Evolutionary conservation across 192 early-diverging fungal genomes (phyloP).

Genomic region (Spinellus fusiger): DNA sequence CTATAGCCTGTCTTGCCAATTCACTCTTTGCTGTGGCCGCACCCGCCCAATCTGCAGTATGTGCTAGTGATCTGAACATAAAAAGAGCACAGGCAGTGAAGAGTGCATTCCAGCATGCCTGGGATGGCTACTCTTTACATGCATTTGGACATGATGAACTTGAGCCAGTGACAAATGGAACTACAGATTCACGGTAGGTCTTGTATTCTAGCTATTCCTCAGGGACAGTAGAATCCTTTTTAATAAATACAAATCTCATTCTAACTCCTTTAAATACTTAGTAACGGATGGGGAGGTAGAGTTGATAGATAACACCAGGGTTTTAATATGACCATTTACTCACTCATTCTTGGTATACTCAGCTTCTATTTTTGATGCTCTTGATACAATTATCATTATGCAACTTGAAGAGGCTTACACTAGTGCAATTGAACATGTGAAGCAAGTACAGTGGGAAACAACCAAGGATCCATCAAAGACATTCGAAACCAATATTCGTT

Average conservation of each 20-base stretch:
- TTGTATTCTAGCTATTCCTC: neutral
- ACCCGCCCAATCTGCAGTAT: neutral
- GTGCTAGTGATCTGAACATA: neutral
- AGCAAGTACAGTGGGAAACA: conserved; percentile 42
- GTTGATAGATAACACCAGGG: neutral
- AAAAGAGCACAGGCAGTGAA: conserved; percentile 39
- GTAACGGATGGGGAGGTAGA: conserved; percentile 48
- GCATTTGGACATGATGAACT: conserved; percentile 77
- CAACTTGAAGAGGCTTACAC: conserved; percentile 38
- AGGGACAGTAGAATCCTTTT: neutral
- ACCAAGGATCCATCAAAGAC: conserved; percentile 43
- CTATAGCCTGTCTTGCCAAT: neutral
- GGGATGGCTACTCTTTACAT: conserved; percentile 66
- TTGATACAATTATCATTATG: conserved; percentile 88
- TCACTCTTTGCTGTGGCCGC: neutral
- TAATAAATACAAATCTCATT: neutral
- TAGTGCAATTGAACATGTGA: conserved; percentile 2
- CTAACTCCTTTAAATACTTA: neutral
- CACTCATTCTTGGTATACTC: neutral
- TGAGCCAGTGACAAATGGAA: conserved; percentile 25
- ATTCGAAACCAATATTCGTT: conserved; percentile 81
- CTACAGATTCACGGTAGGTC: conserved; percentile 28
- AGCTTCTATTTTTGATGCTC: conserved; percentile 74
- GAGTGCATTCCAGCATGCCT: conserved; percentile 58
- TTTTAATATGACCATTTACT: neutral